Base-by-base conservation (phyloP, 2,329 filamentous ascomycete genomes). In the Aureobasidium sp. region DNA sequence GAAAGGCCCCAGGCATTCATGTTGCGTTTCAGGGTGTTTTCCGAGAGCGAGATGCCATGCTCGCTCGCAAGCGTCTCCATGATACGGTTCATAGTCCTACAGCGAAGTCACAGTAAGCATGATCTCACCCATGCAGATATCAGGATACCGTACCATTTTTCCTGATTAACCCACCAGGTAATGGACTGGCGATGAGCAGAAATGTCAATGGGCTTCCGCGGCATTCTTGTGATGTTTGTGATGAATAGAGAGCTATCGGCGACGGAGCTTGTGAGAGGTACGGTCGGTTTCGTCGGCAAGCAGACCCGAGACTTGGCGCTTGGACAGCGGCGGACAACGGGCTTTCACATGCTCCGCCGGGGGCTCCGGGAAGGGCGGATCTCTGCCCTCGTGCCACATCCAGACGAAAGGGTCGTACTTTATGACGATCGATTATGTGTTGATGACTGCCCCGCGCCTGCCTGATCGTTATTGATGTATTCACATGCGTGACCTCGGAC, bases 271-370 rank as follows among this genome's bases (percentile, higher is more conserved):
- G 2, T 54, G 50, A 29, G 44, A 47, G 44, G 24, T 47, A 17
- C 49, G 22, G 44, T 47, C 44, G 22, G 4, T 7, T 47, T 29
- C 24, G 14, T 24, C 19, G 42, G 27, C 42, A 45, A 29, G 19
- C 40, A 24, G 29, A 35, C 5, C 5, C 4, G 19, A n/a, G 39
- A n/a, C 50, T 53, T 29, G 52, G 52, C n/a, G 24, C n/a, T 11
- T 27, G 31, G n/a, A 27, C 8, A 19, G n/a, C 54, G 29, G 29
- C 54, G 42, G 35, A 35, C 52, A 56, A 56, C 52, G 52, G 54
- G 9, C 54, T 59, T 59, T 59, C 54, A 59, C 54, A 59, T 59
- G 54, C 54, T 39, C 54, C 31, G 54, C 17, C 14, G 11, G 27
- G n/a, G 15, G 29, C 19, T 40, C 39, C 37, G 52, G 39, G 24